phyloP scores from a whole-genome alignment of 179 eudicot species.

The Silene coronaria region DNA sequence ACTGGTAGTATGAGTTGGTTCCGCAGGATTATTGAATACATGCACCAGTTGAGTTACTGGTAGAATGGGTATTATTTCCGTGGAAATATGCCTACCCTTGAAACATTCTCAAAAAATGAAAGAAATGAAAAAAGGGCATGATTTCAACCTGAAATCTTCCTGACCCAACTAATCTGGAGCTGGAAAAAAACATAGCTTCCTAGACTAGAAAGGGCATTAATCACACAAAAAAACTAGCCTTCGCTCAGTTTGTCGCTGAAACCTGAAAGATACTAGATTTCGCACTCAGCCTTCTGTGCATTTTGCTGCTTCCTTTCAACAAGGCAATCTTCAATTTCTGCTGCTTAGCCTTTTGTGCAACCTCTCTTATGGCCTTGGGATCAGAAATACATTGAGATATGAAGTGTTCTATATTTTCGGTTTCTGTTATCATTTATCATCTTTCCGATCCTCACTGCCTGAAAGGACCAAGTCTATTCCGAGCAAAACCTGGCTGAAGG shows the following conservation, averaged over 20 bases:
- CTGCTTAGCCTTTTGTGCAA: too few relatives aligned
- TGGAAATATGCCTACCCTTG: neutral
- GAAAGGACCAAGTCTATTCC: slow-evolving; percentile 36
- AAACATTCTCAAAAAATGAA: neutral
- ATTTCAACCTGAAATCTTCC: slow-evolving; percentile 16
- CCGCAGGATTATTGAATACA: too few relatives aligned
- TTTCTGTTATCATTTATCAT: neutral
- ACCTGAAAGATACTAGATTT: neutral
- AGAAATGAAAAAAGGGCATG: slow-evolving; percentile 22
- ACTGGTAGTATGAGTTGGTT: too few relatives aligned
- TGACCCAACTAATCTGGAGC: slow-evolving; percentile 3
- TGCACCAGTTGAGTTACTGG: neutral
- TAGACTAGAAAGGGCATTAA: slow-evolving; percentile 12
- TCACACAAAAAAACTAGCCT: neutral
- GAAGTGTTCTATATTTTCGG: neutral
- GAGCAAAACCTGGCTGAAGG: slow-evolving; percentile 70
- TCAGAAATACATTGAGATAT: neutral
- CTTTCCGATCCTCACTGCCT: slow-evolving; percentile 11
- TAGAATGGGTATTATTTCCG: neutral
- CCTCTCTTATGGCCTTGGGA: neutral
- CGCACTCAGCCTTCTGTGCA: neutral
- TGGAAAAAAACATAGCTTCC: slow-evolving; percentile 15
- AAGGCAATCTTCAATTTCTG: too few relatives aligned
- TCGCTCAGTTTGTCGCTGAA: slow-evolving; percentile 5
- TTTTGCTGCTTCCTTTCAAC: too few relatives aligned